A percentile compares a stretch with the other conserved stretches of the same genome.
These are phyloP conservation scores for Sideroxylon spinosum DNA, from an alignment of 179 eudicot species.

Conservation along the genomic window DNA sequence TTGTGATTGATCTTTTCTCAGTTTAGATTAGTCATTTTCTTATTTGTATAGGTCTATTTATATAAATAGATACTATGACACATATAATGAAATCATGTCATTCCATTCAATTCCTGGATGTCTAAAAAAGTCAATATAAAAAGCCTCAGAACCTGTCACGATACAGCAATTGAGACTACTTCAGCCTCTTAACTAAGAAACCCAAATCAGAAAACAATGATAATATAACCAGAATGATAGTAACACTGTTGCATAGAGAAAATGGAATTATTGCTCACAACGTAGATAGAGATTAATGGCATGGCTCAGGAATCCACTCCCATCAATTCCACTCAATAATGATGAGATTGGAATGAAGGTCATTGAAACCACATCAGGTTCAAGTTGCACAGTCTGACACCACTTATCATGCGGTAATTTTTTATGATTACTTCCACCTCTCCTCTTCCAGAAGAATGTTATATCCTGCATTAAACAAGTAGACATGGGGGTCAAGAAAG, in stretches of 20 bases:
- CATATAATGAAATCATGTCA: too few relatives aligned
- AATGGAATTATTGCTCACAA: slow-evolving; percentile 22
- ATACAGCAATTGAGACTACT: neutral
- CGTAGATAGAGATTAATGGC: slow-evolving; percentile 37
- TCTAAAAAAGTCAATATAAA: too few relatives aligned
- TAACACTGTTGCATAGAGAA: neutral
- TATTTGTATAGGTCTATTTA: too few relatives aligned
- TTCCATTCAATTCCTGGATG: too few relatives aligned
- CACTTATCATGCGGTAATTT: slow-evolving; percentile 25
- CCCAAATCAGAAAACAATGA: neutral
- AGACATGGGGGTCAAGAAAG: neutral
- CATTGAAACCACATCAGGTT: slow-evolving; percentile 34
- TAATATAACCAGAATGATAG: neutral
- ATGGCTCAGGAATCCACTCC: slow-evolving; percentile 34
- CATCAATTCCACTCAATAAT: slow-evolving; percentile 29
- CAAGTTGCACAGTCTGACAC: slow-evolving; percentile 33
- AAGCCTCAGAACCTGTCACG: too few relatives aligned
- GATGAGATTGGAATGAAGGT: slow-evolving; percentile 33
- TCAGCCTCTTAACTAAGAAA: neutral
- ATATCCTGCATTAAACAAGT: slow-evolving; percentile 21
- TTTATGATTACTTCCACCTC: slow-evolving; percentile 23
- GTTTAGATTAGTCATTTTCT: too few relatives aligned
- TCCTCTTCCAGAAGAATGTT: slow-evolving; percentile 23
- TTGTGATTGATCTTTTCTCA: too few relatives aligned
- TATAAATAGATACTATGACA: too few relatives aligned